Conservation (phyloP, 108 stramenopile genomes). For the Licmophora abbreviata region DNA sequence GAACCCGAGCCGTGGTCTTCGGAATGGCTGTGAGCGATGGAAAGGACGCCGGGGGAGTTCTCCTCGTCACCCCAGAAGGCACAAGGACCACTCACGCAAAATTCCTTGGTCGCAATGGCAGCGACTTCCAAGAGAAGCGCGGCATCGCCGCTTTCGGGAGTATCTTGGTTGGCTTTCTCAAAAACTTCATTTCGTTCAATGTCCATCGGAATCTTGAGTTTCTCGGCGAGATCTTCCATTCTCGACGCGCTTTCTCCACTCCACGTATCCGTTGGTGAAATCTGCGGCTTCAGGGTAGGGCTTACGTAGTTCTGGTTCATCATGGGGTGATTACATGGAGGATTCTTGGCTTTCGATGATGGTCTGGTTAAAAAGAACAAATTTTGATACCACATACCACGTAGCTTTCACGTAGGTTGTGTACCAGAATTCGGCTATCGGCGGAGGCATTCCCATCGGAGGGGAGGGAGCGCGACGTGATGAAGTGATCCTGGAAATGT, state of each 20-base stretch:
- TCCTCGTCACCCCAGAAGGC: background rate
- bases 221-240: background rate
- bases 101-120: slow-evolving; percentile 27
- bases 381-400: background rate
- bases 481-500: too few relatives aligned
- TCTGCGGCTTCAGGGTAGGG: background rate
- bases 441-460: slow-evolving; percentile 3
- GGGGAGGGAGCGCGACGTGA: too few relatives aligned
- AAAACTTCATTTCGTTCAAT: slow-evolving; percentile 1
- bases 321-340: background rate
- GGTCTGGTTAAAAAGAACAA: background rate
- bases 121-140: slow-evolving; percentile 30
- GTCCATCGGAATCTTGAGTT: background rate
- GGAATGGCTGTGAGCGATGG: too few relatives aligned
- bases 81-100: slow-evolving; percentile 8
- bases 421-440: too few relatives aligned
- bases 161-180: slow-evolving; percentile 1
- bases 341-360: background rate
- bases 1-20: too few relatives aligned
- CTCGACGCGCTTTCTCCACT: background rate
- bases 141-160: slow-evolving; percentile 27
- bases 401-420: too few relatives aligned
- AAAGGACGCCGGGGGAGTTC: too few relatives aligned
- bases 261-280: background rate
- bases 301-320: background rate